Conservation (phyloP, 2,329 filamentous ascomycete genomes). For the Pseudohalonectria lignicola region DNA sequence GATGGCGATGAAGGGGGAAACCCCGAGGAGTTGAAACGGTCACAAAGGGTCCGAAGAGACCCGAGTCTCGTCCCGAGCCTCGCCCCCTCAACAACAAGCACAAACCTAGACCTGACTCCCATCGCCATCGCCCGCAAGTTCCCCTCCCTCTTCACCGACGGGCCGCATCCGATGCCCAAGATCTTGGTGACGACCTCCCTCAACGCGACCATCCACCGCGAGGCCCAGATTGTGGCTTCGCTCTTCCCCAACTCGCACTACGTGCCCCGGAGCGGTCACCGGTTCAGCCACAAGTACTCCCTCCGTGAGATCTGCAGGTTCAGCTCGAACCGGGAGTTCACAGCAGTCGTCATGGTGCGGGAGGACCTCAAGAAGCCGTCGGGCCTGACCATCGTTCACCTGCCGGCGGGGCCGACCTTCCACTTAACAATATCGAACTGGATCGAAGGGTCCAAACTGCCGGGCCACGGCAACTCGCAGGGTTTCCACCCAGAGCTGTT, state of each 20-base stretch:
- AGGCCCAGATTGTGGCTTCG: slow-evolving; percentile 66
- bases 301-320: slow-evolving; percentile 84
- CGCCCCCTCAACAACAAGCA: slow-evolving; percentile 50
- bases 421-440: slow-evolving; percentile 88
- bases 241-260: slow-evolving; percentile 84
- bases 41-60: slow-evolving; percentile 27
- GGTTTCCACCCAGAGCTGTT: slow-evolving; percentile 3
- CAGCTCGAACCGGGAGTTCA: slow-evolving; percentile 72
- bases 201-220: slow-evolving; percentile 76
- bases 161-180: slow-evolving; percentile 57
- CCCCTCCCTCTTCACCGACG: slow-evolving; percentile 48
- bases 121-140: slow-evolving; percentile 50
- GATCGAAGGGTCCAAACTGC: slow-evolving; percentile 77
- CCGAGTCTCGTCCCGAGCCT: slow-evolving; percentile 21
- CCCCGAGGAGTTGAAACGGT: too few species aligned
- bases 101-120: slow-evolving; percentile 53
- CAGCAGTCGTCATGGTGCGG: slow-evolving; percentile 71
- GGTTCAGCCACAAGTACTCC: slow-evolving; percentile 82
- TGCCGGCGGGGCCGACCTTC: slow-evolving; percentile 80
- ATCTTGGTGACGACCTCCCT: slow-evolving; percentile 86
- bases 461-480: slow-evolving; percentile 69
- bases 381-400: slow-evolving; percentile 72
- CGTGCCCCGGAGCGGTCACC: slow-evolving; percentile 74
- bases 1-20: slow-evolving; percentile 30
- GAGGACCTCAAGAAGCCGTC: slow-evolving; percentile 82